A percentile compares a stretch with the other conserved stretches of the same genome.
Evolutionary conservation across 169 alveolate genomes (phyloP).

Genomic region (Perkinsus olseni): DNA sequence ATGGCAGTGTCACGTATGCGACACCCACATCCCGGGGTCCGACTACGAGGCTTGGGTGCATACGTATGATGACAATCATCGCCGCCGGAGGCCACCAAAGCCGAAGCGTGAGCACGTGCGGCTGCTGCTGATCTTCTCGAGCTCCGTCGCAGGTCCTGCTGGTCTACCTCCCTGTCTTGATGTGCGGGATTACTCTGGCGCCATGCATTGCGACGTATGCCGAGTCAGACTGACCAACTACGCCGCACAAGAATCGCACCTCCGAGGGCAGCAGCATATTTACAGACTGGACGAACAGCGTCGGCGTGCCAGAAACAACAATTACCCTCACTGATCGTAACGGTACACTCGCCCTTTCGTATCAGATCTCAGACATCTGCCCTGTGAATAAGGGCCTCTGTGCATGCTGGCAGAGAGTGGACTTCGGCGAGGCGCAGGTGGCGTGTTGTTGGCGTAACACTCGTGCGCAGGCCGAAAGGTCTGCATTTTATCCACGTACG

Average conservation of each 20-base stretch:
- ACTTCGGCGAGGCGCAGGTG: too few species aligned
- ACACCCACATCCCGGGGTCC: neutral
- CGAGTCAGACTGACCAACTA: neutral
- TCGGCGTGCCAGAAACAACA: neutral
- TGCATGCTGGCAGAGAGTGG: too few species aligned
- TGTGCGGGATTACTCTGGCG: neutral
- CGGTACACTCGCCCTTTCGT: too few species aligned
- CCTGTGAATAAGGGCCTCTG: too few species aligned
- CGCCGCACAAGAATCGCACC: neutral
- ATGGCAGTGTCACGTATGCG: neutral
- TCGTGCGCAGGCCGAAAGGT: too few species aligned
- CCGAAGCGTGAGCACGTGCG: neutral
- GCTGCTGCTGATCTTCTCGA: neutral
- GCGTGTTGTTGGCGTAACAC: too few species aligned
- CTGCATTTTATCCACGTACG: neutral
- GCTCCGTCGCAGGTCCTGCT: neutral
- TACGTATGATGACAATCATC: neutral
- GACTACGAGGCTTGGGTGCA: neutral
- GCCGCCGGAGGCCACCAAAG: neutral
- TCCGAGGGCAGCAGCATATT: neutral
- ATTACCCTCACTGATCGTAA: neutral
- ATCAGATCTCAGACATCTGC: too few species aligned
- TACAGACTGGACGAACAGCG: neutral
- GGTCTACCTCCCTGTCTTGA: neutral
- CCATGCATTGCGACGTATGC: neutral